These are phyloP conservation scores for Drosera spatulata DNA, from an alignment of 179 eudicot species.

Conservation along the genomic window DNA sequence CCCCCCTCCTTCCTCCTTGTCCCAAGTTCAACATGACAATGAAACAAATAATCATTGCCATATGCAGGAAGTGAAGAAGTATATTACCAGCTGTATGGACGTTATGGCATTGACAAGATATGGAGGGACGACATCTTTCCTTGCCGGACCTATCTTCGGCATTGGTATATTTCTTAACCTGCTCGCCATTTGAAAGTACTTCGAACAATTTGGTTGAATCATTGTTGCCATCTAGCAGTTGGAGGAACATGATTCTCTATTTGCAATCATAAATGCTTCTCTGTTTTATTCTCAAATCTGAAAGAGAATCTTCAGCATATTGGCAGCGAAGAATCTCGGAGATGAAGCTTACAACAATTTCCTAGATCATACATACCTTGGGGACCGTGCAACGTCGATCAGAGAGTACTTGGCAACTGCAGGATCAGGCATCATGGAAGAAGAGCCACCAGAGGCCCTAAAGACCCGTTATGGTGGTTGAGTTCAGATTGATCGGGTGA, in stretches of 20 bases:
- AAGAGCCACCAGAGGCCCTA: conserved; percentile 76
- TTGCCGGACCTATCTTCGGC: conserved; percentile 83
- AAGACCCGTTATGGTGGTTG: conserved; percentile 75
- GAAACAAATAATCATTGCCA: no score
- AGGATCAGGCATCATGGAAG: conserved; percentile 92
- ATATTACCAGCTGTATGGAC: conserved; percentile 61
- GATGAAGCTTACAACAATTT: conserved; percentile 57
- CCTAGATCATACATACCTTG: conserved; percentile 83
- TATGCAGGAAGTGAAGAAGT: conserved; percentile 67
- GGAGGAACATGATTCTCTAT: background rate
- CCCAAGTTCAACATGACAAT: no score
- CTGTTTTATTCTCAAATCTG: background rate
- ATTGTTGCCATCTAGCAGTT: background rate
- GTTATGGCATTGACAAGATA: conserved; percentile 53
- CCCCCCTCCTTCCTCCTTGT: no score
- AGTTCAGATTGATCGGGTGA: conserved; percentile 2
- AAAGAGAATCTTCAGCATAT: conserved; percentile 39
- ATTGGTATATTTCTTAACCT: conserved; percentile 40
- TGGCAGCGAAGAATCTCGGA: conserved; percentile 86
- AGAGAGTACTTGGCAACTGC: conserved; percentile 58
- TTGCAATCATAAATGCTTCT: background rate
- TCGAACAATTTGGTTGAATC: background rate
- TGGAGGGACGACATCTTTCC: conserved; percentile 91
- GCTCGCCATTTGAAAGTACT: background rate
- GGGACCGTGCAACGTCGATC: conserved; percentile 76